Conservation (phyloP, 176 grass and related monocot species). For the Avena sativa region DNA sequence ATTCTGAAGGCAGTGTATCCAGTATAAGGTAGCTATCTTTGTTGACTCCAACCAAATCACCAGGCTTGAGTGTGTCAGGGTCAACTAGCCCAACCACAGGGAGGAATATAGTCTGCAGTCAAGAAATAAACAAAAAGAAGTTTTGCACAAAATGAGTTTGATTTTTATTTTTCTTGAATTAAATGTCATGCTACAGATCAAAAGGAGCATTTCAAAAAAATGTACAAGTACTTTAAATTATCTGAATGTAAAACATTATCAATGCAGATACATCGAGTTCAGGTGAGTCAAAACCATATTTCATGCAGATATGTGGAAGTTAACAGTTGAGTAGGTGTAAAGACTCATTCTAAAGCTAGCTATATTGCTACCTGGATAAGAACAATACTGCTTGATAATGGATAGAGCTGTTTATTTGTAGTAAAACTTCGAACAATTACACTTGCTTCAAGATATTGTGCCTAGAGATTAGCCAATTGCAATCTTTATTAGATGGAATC, state of each 20-base stretch:
- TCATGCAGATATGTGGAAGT: conserved; percentile 11
- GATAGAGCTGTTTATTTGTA: neutral
- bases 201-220: neutral
- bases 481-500: neutral
- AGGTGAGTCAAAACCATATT: neutral
- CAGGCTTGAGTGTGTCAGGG: conserved; percentile 88
- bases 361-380: neutral
- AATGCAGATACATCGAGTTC: conserved; percentile 6
- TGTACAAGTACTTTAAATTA: neutral
- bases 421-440: neutral
- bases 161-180: neutral
- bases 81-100: conserved; percentile 92
- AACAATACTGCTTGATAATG: neutral
- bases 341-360: neutral
- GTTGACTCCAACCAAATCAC: conserved; percentile 94
- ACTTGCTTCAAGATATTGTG: neutral
- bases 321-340: neutral
- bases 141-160: neutral
- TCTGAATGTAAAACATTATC: neutral
- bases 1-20: conserved; percentile 88
- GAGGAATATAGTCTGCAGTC: conserved; percentile 84
- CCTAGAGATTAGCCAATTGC: neutral
- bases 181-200: neutral
- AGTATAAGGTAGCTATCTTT: conserved; percentile 95
- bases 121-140: neutral